Percentiles rank a stretch among this genome's conserved stretches.
Conservation (phyloP, 345 rosid species). For the Raphanus sativus region DNA sequence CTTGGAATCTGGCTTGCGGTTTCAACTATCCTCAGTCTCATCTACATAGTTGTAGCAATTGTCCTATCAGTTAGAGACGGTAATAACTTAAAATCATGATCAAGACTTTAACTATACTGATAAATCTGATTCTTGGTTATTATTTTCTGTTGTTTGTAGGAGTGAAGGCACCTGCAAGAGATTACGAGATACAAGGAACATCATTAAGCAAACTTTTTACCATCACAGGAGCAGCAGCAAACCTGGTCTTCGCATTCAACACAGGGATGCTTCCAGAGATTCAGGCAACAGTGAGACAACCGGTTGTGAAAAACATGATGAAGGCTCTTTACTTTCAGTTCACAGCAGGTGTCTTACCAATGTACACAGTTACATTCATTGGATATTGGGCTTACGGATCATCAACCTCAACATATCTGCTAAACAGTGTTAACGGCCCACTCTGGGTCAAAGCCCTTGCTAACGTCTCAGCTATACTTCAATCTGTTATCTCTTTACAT, state of each 20-base stretch:
- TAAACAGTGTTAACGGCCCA: slow-evolving; percentile 69
- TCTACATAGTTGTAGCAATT: slow-evolving; percentile 60
- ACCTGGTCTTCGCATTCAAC: slow-evolving; percentile 82
- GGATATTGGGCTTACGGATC: slow-evolving; percentile 99
- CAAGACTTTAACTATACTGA: background rate
- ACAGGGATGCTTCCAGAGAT: slow-evolving; percentile 99
- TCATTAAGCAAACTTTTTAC: slow-evolving; percentile 51
- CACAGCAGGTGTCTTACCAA: slow-evolving; percentile 65
- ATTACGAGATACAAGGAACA: slow-evolving; percentile 67
- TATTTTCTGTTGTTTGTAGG: slow-evolving; percentile 46
- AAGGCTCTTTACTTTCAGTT: slow-evolving; percentile 86
- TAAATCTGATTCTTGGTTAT: background rate
- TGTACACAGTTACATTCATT: slow-evolving; percentile 65
- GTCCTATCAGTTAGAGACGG: slow-evolving; percentile 70
- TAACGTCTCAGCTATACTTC: slow-evolving; percentile 76
- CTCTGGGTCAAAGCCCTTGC: slow-evolving; percentile 80
- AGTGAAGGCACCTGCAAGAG: slow-evolving; percentile 60
- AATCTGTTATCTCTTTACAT: slow-evolving; percentile 79
- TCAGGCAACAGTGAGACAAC: slow-evolving; percentile 78
- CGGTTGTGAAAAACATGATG: slow-evolving; percentile 79
- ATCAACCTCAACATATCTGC: slow-evolving; percentile 64
- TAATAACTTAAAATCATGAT: slow-evolving; percentile 34
- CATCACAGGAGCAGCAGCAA: slow-evolving; percentile 79
- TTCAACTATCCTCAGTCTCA: slow-evolving; percentile 66
- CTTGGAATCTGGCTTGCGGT: slow-evolving; percentile 83